Base-by-base conservation (phyloP, 2,329 filamentous ascomycete species). In the Fusarium multiceps region DNA sequence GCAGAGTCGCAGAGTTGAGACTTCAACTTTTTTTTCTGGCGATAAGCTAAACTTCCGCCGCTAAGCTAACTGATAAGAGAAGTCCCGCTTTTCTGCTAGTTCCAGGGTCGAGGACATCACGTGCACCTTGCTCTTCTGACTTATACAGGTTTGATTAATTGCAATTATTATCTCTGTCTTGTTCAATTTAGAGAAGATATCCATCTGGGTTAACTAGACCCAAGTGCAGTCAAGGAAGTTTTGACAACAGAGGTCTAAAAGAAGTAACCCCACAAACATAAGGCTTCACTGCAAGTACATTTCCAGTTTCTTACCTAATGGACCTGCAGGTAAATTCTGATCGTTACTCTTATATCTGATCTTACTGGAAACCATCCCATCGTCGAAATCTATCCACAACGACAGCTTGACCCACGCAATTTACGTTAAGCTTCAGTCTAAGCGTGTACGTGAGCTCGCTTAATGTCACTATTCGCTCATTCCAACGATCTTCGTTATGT, bases 21-120 rank as follows among this genome's bases (percentile, higher is more conserved):
- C 49, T 56, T 40, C 64, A 73, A 74, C 68, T 74, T 74, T 74
- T 73, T 74, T 74, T 74, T 68, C 63, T 69, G n/a, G 23, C 62
- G 72, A 74, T 73, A 74, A 68, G 71, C 20, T 53, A 63, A 55
- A 21, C 43, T 55, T 37, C 23, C 41, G 46, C 50, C 63, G 42
- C 56, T 66, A 71, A 47, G 27, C 46, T 53, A 55, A 46, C 61
- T 55, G 69, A 71, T 71, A 71, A 71, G 60, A 59, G 7, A 11
- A 7, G 40, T 3, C 30, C 69, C 69, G 40, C 21, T 57, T 42
- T 58, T 66, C 27, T 23, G 16, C 18, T 21, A 23, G 3, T n/a
- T 41, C 16, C 13, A 32, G 37, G 37, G 20, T 41, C 34, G 9
- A 32, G 18, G 10, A 18, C 23, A 6, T 70, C 67, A 69, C 67